Base-by-base conservation (phyloP, 352 stramenopile genomes). In the Pythium aquatile region DNA sequence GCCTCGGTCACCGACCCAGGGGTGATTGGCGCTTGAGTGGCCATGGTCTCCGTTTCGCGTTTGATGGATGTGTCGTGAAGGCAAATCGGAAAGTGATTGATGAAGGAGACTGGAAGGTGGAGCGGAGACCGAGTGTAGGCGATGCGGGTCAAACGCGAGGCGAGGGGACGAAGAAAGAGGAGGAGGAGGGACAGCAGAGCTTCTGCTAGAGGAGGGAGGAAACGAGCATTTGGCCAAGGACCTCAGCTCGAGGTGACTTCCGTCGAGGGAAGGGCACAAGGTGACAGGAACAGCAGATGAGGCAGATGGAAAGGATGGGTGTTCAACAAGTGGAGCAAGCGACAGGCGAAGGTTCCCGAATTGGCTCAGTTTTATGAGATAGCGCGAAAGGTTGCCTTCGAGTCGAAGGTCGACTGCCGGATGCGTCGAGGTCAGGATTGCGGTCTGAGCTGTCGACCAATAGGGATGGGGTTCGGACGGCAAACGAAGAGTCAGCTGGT, bases 1-100 rank as follows among this genome's bases (percentile, higher is more conserved):
- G 56, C 56, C 20, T 73, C 66, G 29, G 60, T 56, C 20, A 58
- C 66, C 33, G 66, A 71, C 26, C 65, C 65, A 5, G 65, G 65
- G 11, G 65, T 71, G 39, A 47, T 47, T 47, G 39, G 39, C 39
- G 39, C 16, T 20, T 47, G 13, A 2, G 7, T 47, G 39, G 39
- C 11, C 39, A 47, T 47, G 39, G 14, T 47, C 7, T 40, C 35
- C 35, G 35, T 14, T 11, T 47, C 10, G 3, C 10, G 39, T 24
- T 47, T 47, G 39, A 47, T 47, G 7, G 39, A 44, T 44, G 39
- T 20, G 2, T 13, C 14, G 39, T 3, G 39, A 47, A 47, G 20
- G 39, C 39, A 47, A 47, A 47, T 47, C 39, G 39, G 39, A 47
- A 47, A 47, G 39, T 47, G 39, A 24, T 47, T 47, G 39, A 47